Base-by-base conservation (phyloP, 495 filamentous ascomycete species). In the Penicillium antarcticum region DNA sequence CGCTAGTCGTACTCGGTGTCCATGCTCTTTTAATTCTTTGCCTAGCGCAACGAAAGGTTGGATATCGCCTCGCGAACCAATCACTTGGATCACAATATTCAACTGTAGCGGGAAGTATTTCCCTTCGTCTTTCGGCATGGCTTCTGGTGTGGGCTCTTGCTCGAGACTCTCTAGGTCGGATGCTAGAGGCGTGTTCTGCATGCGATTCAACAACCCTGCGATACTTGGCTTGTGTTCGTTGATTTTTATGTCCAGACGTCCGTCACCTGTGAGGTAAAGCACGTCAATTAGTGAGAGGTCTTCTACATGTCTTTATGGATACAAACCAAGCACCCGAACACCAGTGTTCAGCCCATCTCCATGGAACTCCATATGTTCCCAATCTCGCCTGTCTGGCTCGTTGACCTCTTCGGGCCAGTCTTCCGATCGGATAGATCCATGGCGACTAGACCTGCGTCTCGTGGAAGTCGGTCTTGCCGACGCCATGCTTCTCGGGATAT, bases 41-140 rank as follows among this genome's bases (percentile, higher is more conserved):
- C 86, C 87, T 1, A 89, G 59, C 7, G 84, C 80, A 31, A 92
- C 64, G 39, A 91, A 91, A 6, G 88, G 87, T 62, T 92, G 88
- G 0, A 88, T 87, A 58, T 91, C 88, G 8, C 88, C 89, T n/a
- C 88, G 80, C 1, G 84, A 86, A 11, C 87, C 89, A 18, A 92
- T 86, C 0, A 92, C 84, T 63, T 89, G 87, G 53, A 91, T 90
- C 21, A 91, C 88, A 31, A 91, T 79, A 61, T 92, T 90, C 36
- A 91, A 69, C 18, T 65, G 52, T 14, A 80, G 48, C 10, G 82
- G 83, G 10, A 73, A 77, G 55, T 84, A 72, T 8, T 79, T 84
- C 0, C 79, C 79, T 39, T 70, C 67, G 33, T 82, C 84, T 32
- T 82, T 79, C 0, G 87, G 35, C 3, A 48, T 42, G 16, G 33